Evolutionary conservation across 2,329 filamentous ascomycete species (phyloP).

Genomic region (Fusarium brachygibbosum): DNA sequence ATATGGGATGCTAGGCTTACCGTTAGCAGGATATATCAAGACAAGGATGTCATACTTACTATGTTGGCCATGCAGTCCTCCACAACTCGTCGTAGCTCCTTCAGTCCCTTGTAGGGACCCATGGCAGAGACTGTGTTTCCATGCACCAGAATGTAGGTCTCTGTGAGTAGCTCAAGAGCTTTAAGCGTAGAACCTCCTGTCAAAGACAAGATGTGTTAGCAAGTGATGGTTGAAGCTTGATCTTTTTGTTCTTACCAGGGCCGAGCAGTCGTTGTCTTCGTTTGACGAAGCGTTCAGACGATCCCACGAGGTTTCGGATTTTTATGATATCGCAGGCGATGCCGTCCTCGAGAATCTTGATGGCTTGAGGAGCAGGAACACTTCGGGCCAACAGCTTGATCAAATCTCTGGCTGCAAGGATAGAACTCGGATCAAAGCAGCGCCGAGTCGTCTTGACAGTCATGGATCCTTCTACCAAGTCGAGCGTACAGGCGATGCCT

Average conservation of each 20-base stretch:
- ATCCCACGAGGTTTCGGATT: slow-evolving; percentile 88
- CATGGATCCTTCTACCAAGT: slow-evolving; percentile 97
- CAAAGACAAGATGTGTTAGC: neutral
- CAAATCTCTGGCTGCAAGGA: slow-evolving; percentile 92
- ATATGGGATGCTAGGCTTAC: slow-evolving; percentile 79
- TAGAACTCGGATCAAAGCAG: slow-evolving; percentile 85
- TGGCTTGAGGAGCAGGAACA: slow-evolving; percentile 91
- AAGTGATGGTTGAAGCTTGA: too few species aligned
- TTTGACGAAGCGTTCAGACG: slow-evolving; percentile 97
- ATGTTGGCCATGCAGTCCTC: slow-evolving; percentile 98
- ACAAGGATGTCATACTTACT: neutral
- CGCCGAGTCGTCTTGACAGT: slow-evolving; percentile 84
- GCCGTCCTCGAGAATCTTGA: slow-evolving; percentile 94
- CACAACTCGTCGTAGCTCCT: slow-evolving; percentile 89
- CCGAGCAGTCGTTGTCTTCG: slow-evolving; percentile 92
- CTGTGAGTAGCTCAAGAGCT: slow-evolving; percentile 90
- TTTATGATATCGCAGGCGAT: slow-evolving; percentile 96
- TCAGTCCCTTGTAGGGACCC: slow-evolving; percentile 92
- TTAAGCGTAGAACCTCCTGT: slow-evolving; percentile 66
- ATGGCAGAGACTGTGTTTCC: slow-evolving; percentile 95
- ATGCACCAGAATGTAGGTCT: slow-evolving; percentile 94
- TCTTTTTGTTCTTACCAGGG: slow-evolving; percentile 50
- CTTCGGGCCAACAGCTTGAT: slow-evolving; percentile 93
- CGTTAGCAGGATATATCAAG: neutral
- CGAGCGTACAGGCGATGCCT: slow-evolving; percentile 90